A percentile compares a stretch with the other conserved stretches of the same genome.
Evolutionary conservation across 2,329 filamentous ascomycete genomes (phyloP).

Genomic region (Macrophomina pseudophaseolina): DNA sequence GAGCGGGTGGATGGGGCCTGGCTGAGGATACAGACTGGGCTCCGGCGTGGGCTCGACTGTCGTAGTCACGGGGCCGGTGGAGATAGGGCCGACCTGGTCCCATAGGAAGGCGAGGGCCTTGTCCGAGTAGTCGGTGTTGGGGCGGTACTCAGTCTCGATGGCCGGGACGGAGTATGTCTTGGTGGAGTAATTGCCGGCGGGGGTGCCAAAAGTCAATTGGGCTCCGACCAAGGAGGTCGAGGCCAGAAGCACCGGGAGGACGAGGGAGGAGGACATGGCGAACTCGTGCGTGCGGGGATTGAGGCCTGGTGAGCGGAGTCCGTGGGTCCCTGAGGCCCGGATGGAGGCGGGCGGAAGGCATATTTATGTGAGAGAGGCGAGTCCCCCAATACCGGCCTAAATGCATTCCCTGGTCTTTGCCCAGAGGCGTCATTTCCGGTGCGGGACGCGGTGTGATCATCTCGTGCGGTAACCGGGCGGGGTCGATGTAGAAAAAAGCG

Average conservation of each 20-base stretch:
- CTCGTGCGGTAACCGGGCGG: neutral
- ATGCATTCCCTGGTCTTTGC: neutral
- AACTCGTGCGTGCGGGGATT: neutral
- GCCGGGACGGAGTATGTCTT: slow-evolving; percentile 15
- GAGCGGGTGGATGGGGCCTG: slow-evolving; percentile 48
- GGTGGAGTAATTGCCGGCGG: slow-evolving; percentile 15
- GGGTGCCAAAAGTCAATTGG: slow-evolving; percentile 8
- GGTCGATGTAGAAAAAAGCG: slow-evolving; percentile 3
- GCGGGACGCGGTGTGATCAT: neutral
- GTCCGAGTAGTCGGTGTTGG: slow-evolving; percentile 49
- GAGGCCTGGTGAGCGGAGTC: neutral
- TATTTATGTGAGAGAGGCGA: slow-evolving; percentile 12
- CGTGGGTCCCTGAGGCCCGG: neutral
- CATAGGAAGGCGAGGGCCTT: slow-evolving; percentile 53
- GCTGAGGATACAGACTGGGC: slow-evolving; percentile 45
- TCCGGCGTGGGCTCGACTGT: slow-evolving; percentile 52
- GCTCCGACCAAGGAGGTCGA: neutral
- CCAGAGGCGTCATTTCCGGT: slow-evolving; percentile 3
- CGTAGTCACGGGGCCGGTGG: slow-evolving; percentile 48
- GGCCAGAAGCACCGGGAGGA: slow-evolving; percentile 6
- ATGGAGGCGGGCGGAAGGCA: neutral
- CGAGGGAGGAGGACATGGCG: slow-evolving; percentile 11
- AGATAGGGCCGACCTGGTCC: slow-evolving; percentile 52
- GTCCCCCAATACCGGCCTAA: neutral
- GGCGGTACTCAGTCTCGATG: neutral